Evolutionary conservation across 306 rosid species (phyloP).

Genomic region (Gleditsia sinensis): DNA sequence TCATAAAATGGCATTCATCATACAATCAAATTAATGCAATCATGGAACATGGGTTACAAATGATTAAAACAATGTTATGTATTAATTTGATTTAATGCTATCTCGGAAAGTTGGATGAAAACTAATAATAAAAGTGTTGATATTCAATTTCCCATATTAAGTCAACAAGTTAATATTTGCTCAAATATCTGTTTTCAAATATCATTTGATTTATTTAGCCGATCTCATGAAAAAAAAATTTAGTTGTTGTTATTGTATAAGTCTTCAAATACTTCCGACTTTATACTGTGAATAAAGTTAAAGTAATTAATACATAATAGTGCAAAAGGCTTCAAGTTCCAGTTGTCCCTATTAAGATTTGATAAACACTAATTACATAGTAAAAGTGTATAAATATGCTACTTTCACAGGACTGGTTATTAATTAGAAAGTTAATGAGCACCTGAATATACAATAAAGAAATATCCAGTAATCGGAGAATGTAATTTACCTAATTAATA

Average conservation of each 20-base stretch:
- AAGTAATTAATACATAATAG: neutral
- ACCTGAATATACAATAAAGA: neutral
- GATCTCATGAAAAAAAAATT: too few species aligned
- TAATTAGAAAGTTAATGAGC: conserved; percentile 6
- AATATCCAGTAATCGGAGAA: neutral
- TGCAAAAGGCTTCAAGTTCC: neutral
- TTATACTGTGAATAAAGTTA: neutral
- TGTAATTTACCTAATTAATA: neutral
- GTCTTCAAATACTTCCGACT: conserved; percentile 1
- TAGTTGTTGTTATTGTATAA: too few species aligned
- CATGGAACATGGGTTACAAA: neutral
- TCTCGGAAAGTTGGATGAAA: conserved; percentile 16
- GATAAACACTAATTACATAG: neutral
- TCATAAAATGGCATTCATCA: neutral
- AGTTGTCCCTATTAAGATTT: neutral
- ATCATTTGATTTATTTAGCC: too few species aligned
- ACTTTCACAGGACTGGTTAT: neutral
- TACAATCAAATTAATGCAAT: neutral
- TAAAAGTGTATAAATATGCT: conserved; percentile 9
- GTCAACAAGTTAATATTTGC: neutral
- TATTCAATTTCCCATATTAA: conserved; percentile 16
- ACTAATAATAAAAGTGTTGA: conserved; percentile 3
- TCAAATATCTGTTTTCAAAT: conserved; percentile 5
- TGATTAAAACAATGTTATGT: conserved; percentile 15
- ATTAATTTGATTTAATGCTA: neutral